These are phyloP conservation scores for Lactarius evosmus DNA, from an alignment of 768 basidiomycete genomes.

Conservation along the genomic window DNA sequence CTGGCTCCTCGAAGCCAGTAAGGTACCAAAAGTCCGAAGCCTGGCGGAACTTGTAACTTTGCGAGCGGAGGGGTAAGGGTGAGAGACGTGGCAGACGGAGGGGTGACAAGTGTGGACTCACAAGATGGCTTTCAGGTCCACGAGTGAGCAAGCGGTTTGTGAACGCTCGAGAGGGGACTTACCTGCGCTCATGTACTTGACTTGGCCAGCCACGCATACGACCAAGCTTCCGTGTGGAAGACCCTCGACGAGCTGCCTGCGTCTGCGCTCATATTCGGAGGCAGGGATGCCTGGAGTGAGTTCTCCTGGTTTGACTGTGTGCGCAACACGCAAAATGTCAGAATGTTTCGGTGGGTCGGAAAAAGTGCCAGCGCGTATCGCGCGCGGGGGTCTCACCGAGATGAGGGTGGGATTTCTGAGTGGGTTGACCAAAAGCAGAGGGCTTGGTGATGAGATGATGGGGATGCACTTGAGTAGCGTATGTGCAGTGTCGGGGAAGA, in stretches of 20 bases:
- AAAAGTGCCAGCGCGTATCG: background rate
- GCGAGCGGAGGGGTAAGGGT: background rate
- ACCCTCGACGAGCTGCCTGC: slow-evolving; percentile 40
- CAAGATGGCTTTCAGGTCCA: background rate
- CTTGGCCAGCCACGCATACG: slow-evolving; percentile 43
- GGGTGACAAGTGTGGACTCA: background rate
- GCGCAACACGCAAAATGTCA: background rate
- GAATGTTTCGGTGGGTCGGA: too few relatives aligned
- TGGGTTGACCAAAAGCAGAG: slow-evolving; percentile 43
- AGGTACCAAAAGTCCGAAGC: slow-evolving; percentile 93
- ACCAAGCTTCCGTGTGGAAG: slow-evolving; percentile 44
- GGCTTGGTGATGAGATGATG: slow-evolving; percentile 35
- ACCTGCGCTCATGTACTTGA: slow-evolving; percentile 42
- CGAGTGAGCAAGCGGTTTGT: background rate
- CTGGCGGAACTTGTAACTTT: slow-evolving; percentile 93
- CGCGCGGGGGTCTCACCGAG: slow-evolving; percentile 30
- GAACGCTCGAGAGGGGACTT: background rate
- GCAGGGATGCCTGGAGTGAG: slow-evolving; percentile 45
- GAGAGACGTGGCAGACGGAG: background rate
- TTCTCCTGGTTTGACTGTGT: slow-evolving; percentile 35
- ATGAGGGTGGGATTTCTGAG: slow-evolving; percentile 44
- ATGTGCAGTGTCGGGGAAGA: background rate
- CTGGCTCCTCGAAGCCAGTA: slow-evolving; percentile 93
- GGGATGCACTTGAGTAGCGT: slow-evolving; percentile 20
- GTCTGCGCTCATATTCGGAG: slow-evolving; percentile 43